Conservation (phyloP, 371 early-diverging fungal species). For the Rhizomucor pusillus region DNA sequence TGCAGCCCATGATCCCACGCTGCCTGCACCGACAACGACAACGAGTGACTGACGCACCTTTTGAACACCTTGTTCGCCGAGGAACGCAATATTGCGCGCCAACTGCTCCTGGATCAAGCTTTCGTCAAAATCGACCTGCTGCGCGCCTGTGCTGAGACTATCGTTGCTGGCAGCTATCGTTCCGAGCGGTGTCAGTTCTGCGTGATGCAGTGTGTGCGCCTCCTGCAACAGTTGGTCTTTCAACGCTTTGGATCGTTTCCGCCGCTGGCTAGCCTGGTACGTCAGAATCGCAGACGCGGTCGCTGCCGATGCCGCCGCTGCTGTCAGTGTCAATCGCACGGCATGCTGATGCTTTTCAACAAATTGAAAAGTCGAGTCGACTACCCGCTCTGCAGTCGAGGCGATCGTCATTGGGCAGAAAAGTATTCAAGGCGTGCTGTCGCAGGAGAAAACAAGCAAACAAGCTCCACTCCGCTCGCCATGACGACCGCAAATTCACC, state of each 20-base stretch:
- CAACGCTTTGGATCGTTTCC: slow-evolving; percentile 22
- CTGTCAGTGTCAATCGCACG: slow-evolving; percentile 34
- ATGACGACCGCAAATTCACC: no score
- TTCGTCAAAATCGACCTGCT: slow-evolving; percentile 45
- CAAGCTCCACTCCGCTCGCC: no score
- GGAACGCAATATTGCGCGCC: slow-evolving; percentile 84
- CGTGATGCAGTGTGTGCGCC: background rate
- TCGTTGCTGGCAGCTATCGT: background rate
- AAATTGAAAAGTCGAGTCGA: background rate
- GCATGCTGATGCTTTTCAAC: slow-evolving; percentile 1
- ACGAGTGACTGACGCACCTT: slow-evolving; percentile 71
- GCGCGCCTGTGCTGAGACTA: background rate
- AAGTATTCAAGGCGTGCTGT: background rate
- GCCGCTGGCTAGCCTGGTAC: slow-evolving; percentile 41
- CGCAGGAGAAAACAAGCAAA: no score
- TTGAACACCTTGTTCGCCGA: slow-evolving; percentile 80
- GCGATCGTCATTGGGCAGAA: slow-evolving; percentile 2
- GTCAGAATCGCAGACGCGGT: slow-evolving; percentile 55
- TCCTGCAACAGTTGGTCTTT: slow-evolving; percentile 22
- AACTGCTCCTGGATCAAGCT: slow-evolving; percentile 82
- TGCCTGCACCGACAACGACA: slow-evolving; percentile 94
- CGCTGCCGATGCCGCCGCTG: slow-evolving; percentile 54
- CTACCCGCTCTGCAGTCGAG: background rate
- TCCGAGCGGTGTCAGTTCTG: slow-evolving; percentile 3
- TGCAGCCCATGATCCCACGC: slow-evolving; percentile 92